Evolutionary conservation across 768 basidiomycete species (phyloP).

Genomic region (Trametes meyenii): DNA sequence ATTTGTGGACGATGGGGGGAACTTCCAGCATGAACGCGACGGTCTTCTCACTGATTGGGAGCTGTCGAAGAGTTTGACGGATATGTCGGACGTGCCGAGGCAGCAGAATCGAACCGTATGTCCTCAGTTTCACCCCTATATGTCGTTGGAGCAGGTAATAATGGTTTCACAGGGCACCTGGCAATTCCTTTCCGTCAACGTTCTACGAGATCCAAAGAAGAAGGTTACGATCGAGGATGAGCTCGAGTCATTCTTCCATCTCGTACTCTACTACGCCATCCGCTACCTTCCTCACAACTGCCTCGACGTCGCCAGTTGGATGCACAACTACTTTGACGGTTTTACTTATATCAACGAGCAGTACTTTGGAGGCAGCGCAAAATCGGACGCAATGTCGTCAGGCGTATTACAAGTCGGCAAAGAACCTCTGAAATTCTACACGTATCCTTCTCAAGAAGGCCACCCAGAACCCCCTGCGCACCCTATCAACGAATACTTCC

Average conservation of each 20-base stretch:
- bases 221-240: slow-evolving; percentile 10
- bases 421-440: not conserved
- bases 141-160: not conserved
- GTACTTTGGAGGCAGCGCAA: not conserved
- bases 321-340: slow-evolving; percentile 13
- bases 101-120: slow-evolving; percentile 11
- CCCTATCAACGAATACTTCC: too few species aligned
- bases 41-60: slow-evolving; percentile 8
- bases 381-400: not conserved
- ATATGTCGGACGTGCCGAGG: not conserved
- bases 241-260: slow-evolving; percentile 16
- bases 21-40: too few species aligned
- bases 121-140: not conserved
- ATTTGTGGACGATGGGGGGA: too few species aligned
- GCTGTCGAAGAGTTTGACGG: not conserved
- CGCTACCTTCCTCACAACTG: slow-evolving; percentile 9
- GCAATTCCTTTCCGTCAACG: slow-evolving; percentile 12
- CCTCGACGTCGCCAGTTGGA: not conserved
- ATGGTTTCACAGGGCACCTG: slow-evolving; percentile 1
- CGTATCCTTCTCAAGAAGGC: too few species aligned
- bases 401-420: too few species aligned
- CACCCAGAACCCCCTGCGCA: too few species aligned
- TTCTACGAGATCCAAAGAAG: not conserved
- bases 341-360: not conserved
- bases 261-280: slow-evolving; percentile 7